Evolutionary conservation across 1,284 basidiomycete species (phyloP).

Genomic region (Takashimella tepidaria): DNA sequence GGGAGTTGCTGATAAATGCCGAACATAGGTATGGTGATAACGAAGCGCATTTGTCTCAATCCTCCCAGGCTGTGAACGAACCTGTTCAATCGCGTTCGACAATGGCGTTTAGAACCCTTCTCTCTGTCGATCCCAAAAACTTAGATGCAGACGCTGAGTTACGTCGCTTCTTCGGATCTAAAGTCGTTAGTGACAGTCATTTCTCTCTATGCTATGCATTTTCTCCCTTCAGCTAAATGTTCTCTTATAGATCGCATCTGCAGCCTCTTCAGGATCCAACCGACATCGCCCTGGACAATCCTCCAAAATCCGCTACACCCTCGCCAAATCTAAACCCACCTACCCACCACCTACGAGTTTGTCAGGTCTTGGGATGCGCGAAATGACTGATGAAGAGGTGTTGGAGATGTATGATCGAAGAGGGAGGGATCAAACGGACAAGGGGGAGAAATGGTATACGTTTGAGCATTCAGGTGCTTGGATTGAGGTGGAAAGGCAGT

Average conservation of each 20-base stretch:
- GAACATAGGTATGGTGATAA: conserved; percentile 24
- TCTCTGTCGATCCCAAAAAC: conserved; percentile 68
- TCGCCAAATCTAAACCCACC: conserved; percentile 43
- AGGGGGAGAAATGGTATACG: conserved; percentile 74
- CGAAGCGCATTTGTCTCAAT: conserved; percentile 1
- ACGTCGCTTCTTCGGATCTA: conserved; percentile 84
- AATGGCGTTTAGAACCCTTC: conserved; percentile 51
- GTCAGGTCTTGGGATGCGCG: conserved; percentile 60
- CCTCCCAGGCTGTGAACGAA: conserved; percentile 3
- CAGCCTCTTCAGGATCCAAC: conserved; percentile 21
- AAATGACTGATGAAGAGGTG: conserved; percentile 57
- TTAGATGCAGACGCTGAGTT: conserved; percentile 84
- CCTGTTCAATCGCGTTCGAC: conserved; percentile 10
- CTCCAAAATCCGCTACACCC: conserved; percentile 34
- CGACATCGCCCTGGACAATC: conserved; percentile 28
- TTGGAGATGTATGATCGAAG: conserved; percentile 50
- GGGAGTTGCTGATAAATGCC: not conserved
- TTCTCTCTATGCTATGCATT: not conserved
- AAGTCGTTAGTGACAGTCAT: conserved; percentile 58
- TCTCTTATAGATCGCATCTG: conserved; percentile 31
- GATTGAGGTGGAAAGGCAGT: conserved; percentile 69
- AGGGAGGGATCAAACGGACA: conserved; percentile 47
- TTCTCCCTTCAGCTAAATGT: not conserved
- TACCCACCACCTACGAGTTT: conserved; percentile 49
- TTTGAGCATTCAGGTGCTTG: conserved; percentile 79